phyloP scores from a whole-genome alignment of 371 early-diverging fungal species.

The Mucor sp. region DNA sequence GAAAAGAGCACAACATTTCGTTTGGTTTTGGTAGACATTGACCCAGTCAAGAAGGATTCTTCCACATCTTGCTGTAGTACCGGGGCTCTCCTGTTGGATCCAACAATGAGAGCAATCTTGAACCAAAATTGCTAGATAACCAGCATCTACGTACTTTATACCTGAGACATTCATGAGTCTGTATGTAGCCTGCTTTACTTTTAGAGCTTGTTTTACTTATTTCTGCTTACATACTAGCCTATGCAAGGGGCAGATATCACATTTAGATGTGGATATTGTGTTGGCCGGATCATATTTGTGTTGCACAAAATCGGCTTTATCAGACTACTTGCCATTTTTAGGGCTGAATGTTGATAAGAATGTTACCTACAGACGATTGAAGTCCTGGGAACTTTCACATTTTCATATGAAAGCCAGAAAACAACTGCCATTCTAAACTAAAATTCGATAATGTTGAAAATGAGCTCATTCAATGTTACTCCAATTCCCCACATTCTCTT shows the following conservation, averaged over 20 bases:
- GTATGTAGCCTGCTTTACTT: too few relatives aligned
- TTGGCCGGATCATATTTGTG: not conserved
- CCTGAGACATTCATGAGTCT: too few relatives aligned
- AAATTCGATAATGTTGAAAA: not conserved
- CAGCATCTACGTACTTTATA: too few relatives aligned
- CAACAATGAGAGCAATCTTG: too few relatives aligned
- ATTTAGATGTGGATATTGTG: not conserved
- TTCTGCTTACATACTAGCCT: not conserved
- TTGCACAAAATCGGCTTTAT: not conserved
- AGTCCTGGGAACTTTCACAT: not conserved
- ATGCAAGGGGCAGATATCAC: not conserved
- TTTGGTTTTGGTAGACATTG: too few relatives aligned
- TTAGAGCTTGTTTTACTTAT: not conserved
- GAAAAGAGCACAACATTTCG: too few relatives aligned
- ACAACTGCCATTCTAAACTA: not conserved
- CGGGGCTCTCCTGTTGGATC: too few relatives aligned
- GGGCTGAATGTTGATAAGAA: not conserved
- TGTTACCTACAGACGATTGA: not conserved
- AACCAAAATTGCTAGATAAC: too few relatives aligned
- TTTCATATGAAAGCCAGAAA: conserved; percentile 2
- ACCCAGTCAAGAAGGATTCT: too few relatives aligned
- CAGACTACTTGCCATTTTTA: not conserved
- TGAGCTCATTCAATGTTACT: not conserved
- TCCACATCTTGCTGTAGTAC: too few relatives aligned
- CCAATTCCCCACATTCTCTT: not conserved